Conservation (phyloP, 1,139 yeast species). For the Suhomyces yuchorum region DNA sequence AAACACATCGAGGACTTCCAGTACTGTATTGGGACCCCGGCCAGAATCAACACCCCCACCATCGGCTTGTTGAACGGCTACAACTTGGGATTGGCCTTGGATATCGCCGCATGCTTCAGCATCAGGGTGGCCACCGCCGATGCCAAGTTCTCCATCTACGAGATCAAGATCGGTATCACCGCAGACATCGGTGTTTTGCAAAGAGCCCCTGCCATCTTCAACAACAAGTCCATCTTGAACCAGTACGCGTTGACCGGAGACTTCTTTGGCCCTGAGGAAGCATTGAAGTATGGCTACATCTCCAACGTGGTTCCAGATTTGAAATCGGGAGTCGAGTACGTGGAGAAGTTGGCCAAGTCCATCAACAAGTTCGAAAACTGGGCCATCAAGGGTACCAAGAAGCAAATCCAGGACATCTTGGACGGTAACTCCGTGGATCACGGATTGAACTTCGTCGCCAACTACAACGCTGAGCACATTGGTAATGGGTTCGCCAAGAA, state of each 20-base stretch:
- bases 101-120: slow-evolving; percentile 59
- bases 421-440: slow-evolving; percentile 47
- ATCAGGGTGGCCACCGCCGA: slow-evolving; percentile 61
- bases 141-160: slow-evolving; percentile 62
- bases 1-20: slow-evolving; percentile 60
- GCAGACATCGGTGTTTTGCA: slow-evolving; percentile 83
- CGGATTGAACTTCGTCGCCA: slow-evolving; percentile 57
- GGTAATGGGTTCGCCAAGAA: slow-evolving; percentile 23
- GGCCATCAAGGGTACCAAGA: slow-evolving; percentile 70
- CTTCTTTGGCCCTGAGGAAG: slow-evolving; percentile 57
- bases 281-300: slow-evolving; percentile 56
- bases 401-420: slow-evolving; percentile 53
- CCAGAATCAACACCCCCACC: slow-evolving; percentile 51
- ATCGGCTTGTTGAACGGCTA: slow-evolving; percentile 51
- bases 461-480: slow-evolving; percentile 50
- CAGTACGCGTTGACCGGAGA: slow-evolving; percentile 69
- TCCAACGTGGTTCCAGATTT: slow-evolving; percentile 49
- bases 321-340: slow-evolving; percentile 52
- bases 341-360: slow-evolving; percentile 51
- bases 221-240: slow-evolving; percentile 60
- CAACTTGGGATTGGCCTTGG: slow-evolving; percentile 66
- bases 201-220: slow-evolving; percentile 58
- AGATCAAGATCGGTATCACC: slow-evolving; percentile 71
- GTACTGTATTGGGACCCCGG: slow-evolving; percentile 49
- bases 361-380: slow-evolving; percentile 55